Conservation (phyloP, 2,329 filamentous ascomycete genomes). For the Fusarium tanahbumbuense region DNA sequence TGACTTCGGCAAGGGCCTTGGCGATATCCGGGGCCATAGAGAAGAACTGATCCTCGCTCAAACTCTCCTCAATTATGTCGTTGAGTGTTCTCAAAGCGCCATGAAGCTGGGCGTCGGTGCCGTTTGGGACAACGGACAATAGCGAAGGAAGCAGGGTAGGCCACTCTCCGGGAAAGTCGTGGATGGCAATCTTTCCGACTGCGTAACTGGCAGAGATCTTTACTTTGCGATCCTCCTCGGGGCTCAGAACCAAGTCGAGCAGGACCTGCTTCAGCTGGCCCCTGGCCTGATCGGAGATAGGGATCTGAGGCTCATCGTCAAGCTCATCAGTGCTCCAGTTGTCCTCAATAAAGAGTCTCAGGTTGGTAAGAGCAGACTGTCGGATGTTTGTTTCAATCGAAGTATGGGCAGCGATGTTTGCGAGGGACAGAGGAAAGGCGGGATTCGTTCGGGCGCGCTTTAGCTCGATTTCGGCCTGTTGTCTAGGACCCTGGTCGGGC, state of each 20-base stretch:
- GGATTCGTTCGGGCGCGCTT: conserved; percentile 75
- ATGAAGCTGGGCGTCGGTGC: conserved; percentile 83
- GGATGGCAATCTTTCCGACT: conserved; percentile 92
- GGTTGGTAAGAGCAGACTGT: conserved; percentile 81
- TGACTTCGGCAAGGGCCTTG: conserved; percentile 83
- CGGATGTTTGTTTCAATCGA: conserved; percentile 80
- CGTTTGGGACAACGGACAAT: conserved; percentile 79
- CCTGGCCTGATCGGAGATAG: conserved; percentile 80
- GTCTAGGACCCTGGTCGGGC: conserved; percentile 78
- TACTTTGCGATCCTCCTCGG: conserved; percentile 83
- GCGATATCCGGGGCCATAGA: conserved; percentile 87
- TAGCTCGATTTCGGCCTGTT: conserved; percentile 87
- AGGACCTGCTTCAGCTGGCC: conserved; percentile 77
- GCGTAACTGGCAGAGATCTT: conserved; percentile 83
- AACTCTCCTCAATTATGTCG: conserved; percentile 91
- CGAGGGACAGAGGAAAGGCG: conserved; percentile 82
- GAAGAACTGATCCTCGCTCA: conserved; percentile 97
- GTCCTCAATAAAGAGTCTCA: conserved; percentile 85
- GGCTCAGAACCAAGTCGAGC: conserved; percentile 79
- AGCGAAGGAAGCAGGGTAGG: conserved; percentile 86
- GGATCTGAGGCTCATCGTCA: conserved; percentile 70
- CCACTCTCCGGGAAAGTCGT: conserved; percentile 96
- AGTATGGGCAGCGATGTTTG: conserved; percentile 82
- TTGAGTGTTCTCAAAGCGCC: conserved; percentile 88
- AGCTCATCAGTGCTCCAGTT: conserved; percentile 85